These are phyloP conservation scores for Salix udensis DNA, from an alignment of 345 rosid species.

Conservation along the genomic window DNA sequence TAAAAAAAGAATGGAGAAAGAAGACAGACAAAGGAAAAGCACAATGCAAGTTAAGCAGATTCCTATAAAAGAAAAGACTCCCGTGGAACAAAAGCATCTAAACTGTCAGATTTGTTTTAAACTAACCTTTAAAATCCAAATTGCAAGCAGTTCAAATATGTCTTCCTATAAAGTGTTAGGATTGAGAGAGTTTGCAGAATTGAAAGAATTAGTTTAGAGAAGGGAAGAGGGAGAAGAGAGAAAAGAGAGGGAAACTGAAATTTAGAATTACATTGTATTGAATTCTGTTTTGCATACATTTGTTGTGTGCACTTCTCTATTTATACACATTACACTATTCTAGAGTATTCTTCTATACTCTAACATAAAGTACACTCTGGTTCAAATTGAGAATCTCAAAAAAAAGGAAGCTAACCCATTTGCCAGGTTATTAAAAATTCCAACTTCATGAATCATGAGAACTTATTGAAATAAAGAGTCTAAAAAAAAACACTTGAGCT, in stretches of 20 bases:
- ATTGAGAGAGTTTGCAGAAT: no score
- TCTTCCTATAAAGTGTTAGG: not conserved
- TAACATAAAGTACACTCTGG: not conserved
- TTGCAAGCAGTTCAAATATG: constrained; percentile 20
- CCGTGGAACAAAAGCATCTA: constrained; percentile 59
- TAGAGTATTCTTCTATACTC: no score
- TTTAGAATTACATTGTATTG: no score
- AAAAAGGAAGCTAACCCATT: not conserved
- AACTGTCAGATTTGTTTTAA: constrained; percentile 46
- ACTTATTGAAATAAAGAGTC: constrained; percentile 22
- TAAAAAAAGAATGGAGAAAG: constrained; percentile 32
- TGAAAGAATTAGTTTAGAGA: no score
- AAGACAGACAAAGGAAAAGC: constrained; percentile 26
- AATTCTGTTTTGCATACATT: no score
- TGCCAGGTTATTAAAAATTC: not conserved
- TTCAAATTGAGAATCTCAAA: constrained; percentile 9
- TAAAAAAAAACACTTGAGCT: constrained; percentile 5
- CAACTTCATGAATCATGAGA: not conserved
- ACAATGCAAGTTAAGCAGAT: constrained; percentile 54
- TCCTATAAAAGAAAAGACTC: constrained; percentile 44
- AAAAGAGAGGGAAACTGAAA: no score
- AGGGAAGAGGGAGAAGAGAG: no score
- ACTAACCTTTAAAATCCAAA: constrained; percentile 19
- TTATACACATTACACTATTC: no score
- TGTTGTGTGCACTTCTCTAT: no score